Evolutionary conservation across 176 grass and related monocot genomes (phyloP).

Genomic region (Cymbopogon citratus): DNA sequence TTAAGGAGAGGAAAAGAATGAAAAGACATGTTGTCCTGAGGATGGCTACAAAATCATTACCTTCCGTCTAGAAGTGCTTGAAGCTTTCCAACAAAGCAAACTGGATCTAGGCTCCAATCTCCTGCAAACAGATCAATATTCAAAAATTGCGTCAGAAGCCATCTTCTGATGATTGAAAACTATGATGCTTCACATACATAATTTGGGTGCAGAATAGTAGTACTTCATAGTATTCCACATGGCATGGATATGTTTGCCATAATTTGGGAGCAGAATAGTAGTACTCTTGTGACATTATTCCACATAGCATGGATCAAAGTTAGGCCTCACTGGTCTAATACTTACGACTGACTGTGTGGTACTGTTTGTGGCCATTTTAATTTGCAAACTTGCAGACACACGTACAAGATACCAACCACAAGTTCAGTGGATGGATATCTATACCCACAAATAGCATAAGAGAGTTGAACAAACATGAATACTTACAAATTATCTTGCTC

Average conservation of each 20-base stretch:
- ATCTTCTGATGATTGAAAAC: conserved; percentile 18
- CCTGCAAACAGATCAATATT: conserved; percentile 48
- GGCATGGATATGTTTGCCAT: neutral
- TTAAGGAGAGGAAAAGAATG: neutral
- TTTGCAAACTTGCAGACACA: neutral
- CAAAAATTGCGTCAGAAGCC: neutral
- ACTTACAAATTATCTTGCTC: conserved; percentile 97
- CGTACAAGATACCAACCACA: neutral
- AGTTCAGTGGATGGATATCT: neutral
- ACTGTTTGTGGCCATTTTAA: neutral
- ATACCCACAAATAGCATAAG: neutral
- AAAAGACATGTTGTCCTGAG: neutral
- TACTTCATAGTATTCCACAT: neutral
- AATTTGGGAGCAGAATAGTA: neutral
- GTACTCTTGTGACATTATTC: neutral
- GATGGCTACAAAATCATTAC: conserved; percentile 32
- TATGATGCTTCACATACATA: neutral
- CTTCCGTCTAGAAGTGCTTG: conserved; percentile 50
- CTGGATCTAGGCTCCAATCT: conserved; percentile 80
- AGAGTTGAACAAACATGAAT: neutral
- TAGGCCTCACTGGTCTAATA: neutral
- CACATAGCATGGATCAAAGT: neutral
- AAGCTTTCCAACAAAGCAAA: conserved; percentile 70
- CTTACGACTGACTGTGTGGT: neutral
- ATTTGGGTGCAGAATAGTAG: neutral